Base-by-base conservation (phyloP, 306 rosid species). In the Cicer arietinum region DNA sequence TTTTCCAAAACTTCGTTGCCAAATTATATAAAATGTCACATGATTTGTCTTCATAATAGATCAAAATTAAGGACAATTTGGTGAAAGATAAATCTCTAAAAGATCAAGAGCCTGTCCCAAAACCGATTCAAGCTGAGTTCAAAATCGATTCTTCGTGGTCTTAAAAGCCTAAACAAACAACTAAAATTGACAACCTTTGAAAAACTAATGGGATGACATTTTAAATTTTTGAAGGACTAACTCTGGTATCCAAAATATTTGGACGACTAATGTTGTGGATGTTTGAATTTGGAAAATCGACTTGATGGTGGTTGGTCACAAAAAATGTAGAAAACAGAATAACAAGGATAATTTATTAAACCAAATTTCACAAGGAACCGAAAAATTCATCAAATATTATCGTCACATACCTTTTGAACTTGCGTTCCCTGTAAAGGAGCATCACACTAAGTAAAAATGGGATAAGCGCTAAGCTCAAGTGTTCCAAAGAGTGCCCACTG, bases 401-500 rank as follows among this genome's bases (percentile, higher is more conserved):
- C 9, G 7, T 67, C 61, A 67, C 44, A 47, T 85, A 86, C 91
- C 92, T 83, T 78, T 75, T 85, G 64, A 46, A 50, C 71, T 73
- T 86, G 5, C 9, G 77, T 44, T 66, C 85, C 58, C 90, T 83
- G 76, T 68, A 76, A 50, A 82, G 14, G 67, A 90, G 96, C 96
- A 90, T 88, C 20, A 86, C 18, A 73, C 82, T 72, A 68, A 88
- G 82, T 59, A 81, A 71, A 81, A 74, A 14, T 2, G 92, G 91
- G 71, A 86, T 80, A 73, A 82, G 25, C 13, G 85, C 87, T 60
- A 80, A 74, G 81, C 86, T 85, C 47, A 90, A 67, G 82, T 90
- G 89, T 69, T 74, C 88, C 89, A 90, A 64, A 14, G 93, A 88
- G 51, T 90, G 88, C 39, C 92, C 91, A 1, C 89, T 86, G 82